Percentiles rank a stretch among this genome's conserved stretches.
Conservation (phyloP, 2,329 filamentous ascomycete genomes). For the Microdochium trichocladiopsis region DNA sequence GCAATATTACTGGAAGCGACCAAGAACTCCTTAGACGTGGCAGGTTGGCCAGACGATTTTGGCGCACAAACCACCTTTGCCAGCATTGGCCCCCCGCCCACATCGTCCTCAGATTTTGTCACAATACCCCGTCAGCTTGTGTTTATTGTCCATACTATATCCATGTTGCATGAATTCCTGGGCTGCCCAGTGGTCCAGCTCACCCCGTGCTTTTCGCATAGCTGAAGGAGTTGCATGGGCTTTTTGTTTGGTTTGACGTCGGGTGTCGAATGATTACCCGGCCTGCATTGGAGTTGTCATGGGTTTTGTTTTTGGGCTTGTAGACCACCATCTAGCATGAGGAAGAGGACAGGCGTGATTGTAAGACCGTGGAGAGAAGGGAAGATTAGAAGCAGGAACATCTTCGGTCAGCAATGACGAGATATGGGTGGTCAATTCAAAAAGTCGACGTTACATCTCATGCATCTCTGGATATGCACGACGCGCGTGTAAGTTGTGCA, state of each 20-base stretch:
- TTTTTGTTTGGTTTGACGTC: slow-evolving; percentile 2
- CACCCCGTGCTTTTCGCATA: slow-evolving; percentile 9
- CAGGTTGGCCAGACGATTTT: too few relatives aligned
- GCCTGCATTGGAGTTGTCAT: background rate
- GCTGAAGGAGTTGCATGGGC: slow-evolving; percentile 15
- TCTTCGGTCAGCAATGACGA: too few relatives aligned
- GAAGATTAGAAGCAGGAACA: too few relatives aligned
- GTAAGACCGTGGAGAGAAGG: too few relatives aligned
- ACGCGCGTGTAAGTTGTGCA: too few relatives aligned
- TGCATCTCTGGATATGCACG: too few relatives aligned
- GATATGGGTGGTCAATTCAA: too few relatives aligned
- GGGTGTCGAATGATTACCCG: background rate
- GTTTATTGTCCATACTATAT: background rate
- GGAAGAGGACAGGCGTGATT: too few relatives aligned
- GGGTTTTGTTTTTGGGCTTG: background rate
- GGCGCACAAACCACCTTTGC: too few relatives aligned
- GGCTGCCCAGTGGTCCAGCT: background rate
- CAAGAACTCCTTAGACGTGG: slow-evolving; percentile 46
- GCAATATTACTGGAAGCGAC: slow-evolving; percentile 67
- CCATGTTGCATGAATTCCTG: background rate
- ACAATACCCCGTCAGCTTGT: background rate
- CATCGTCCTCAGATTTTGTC: slow-evolving; percentile 1
- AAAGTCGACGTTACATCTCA: too few relatives aligned
- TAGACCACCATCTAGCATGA: too few relatives aligned
- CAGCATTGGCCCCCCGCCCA: too few relatives aligned